Conservation (phyloP, 331 rosid genomes). For the Rosa hybrid region DNA sequence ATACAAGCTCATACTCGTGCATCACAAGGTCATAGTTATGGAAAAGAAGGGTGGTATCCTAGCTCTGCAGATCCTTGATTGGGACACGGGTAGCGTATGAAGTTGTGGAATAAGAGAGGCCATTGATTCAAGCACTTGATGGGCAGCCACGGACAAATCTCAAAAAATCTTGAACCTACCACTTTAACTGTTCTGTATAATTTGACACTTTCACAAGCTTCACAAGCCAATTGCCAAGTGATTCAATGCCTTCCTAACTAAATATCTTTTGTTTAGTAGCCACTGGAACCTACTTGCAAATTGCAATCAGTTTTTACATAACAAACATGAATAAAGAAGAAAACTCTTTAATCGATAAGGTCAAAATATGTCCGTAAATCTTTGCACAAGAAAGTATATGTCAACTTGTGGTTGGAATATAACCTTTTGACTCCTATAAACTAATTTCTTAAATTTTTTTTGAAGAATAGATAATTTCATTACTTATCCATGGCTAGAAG, state of each 20-base stretch:
- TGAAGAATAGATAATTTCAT: too few relatives aligned
- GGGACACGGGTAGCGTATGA: slow-evolving; percentile 4
- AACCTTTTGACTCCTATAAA: too few relatives aligned
- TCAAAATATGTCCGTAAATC: too few relatives aligned
- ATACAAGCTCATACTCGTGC: background rate
- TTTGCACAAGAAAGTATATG: too few relatives aligned
- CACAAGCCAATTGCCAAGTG: background rate
- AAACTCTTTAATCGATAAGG: too few relatives aligned
- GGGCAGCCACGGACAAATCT: background rate
- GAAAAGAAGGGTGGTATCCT: background rate
- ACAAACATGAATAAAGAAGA: too few relatives aligned
- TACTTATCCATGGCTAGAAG: too few relatives aligned
- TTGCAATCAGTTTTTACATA: too few relatives aligned
- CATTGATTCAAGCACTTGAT: background rate
- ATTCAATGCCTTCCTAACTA: background rate
- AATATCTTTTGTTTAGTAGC: background rate
- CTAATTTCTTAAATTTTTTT: too few relatives aligned
- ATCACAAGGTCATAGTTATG: background rate
- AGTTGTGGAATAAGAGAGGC: background rate
- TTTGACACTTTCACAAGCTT: background rate
- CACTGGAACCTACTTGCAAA: background rate
- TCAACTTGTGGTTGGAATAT: too few relatives aligned
- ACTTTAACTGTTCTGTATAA: background rate
- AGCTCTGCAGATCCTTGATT: background rate
- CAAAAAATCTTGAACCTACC: background rate